Evolutionary conservation across 306 rosid genomes (phyloP), one percentile per base, ranked within the genome.

Genomic region (Leucaena leucocephala): DNA sequence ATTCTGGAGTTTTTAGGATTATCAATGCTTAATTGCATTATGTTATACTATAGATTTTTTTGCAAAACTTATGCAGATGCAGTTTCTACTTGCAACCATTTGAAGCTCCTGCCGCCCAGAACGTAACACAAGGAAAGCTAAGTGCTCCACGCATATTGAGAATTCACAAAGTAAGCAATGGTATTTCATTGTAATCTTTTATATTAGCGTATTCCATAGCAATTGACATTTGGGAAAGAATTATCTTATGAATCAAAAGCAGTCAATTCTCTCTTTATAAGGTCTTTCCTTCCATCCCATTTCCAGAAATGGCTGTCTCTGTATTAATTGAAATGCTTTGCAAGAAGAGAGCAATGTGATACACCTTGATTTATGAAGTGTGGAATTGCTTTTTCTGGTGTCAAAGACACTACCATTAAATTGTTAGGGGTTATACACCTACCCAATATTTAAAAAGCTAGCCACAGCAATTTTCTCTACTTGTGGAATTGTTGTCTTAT

Each of bases 91-190:
- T 93, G 82, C 97, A 91, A 83, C 88, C 98, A 49, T 89, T 86
- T 48, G 97, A 93, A 84, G 97, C 94, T 78, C 88, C 97, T 54
- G 73, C 85, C 57, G 82, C 87, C 52, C 96, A 86, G 88, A 85
- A 85, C 82, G 87, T 86, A 65, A 86, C 92, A 14, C 97, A 90
- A 86, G 97, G 97, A 68, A 93, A 93, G 81, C 85, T 93, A 66
- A 93, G 98, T 74, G 98, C 97, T 59, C 98, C 98, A 76, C 97
- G 98, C 76, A 93, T 93, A 63, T 86, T 89, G 87, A 86, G 94
- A 87, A 87, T 92, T 76, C 92, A 90, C 68, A 93, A 93, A 84
- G 98, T 93, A 84, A 79, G 88, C 80, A 74, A 19, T 64, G 54
- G 9, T 72, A 71, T 76, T 74, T 63, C 39, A 27, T 59, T 27